Evolutionary conservation across 148 eudicot genomes (phyloP).

Genomic region (Heliosperma pusillum): DNA sequence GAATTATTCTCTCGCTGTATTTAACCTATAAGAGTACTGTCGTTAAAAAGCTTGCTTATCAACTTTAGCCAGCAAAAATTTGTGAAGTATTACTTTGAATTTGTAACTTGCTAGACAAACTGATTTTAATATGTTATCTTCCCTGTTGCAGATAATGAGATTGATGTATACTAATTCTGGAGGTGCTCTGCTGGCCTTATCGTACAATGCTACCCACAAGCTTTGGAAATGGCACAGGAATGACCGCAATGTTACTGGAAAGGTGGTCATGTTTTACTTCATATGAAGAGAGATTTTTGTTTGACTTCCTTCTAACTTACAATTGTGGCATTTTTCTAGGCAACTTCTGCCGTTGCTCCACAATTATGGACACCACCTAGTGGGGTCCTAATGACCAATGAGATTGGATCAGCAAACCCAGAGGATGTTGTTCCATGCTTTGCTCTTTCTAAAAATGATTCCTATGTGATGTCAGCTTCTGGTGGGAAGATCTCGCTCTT

Average conservation of each 20-base stretch:
- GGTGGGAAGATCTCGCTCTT: conserved; percentile 82
- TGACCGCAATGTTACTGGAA: conserved; percentile 56
- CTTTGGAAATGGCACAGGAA: conserved; percentile 88
- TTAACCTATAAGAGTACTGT: not conserved
- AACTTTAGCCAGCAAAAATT: not conserved
- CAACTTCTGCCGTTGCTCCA: conserved; percentile 64
- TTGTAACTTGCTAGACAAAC: not conserved
- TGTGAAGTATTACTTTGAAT: conserved; percentile 7
- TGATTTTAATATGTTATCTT: conserved; percentile 1
- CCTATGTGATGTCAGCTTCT: conserved; percentile 93
- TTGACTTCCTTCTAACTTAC: not conserved
- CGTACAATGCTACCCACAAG: conserved; percentile 76
- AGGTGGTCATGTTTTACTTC: conserved; percentile 36
- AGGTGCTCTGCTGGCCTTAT: conserved; percentile 71
- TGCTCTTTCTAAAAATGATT: conserved; percentile 90
- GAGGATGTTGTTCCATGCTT: conserved; percentile 79
- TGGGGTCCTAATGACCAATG: conserved; percentile 87
- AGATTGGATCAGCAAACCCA: conserved; percentile 51
- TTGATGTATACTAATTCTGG: conserved; percentile 86
- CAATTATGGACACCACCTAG: conserved; percentile 81
- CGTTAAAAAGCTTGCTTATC: not conserved
- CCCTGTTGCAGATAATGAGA: conserved; percentile 62
- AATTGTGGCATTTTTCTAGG: conserved; percentile 37
- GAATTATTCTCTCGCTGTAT: not conserved
- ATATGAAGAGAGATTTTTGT: not conserved